phyloP scores from a whole-genome alignment of 768 basidiomycete species.

The Tylopilus felleus region DNA sequence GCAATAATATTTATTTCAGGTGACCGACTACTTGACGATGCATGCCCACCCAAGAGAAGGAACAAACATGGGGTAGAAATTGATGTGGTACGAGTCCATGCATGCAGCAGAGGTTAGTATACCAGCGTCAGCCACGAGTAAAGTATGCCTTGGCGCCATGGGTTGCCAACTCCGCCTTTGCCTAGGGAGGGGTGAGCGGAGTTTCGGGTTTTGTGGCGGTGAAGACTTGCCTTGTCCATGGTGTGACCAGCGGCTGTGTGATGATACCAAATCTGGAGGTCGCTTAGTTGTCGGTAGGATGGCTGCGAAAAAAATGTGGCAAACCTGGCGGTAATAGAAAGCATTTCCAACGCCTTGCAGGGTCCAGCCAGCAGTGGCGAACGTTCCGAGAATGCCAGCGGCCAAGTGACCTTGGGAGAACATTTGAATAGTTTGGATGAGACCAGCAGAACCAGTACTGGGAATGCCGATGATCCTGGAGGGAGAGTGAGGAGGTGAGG shows the following conservation, averaged over 20 bases:
- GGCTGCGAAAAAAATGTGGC: constrained; percentile 17
- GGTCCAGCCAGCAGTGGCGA: constrained; percentile 86
- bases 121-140: constrained; percentile 59
- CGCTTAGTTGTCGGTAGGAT: constrained; percentile 4
- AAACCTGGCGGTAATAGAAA: constrained; percentile 76
- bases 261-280: constrained; percentile 65
- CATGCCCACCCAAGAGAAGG: background rate
- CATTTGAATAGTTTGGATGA: constrained; percentile 89
- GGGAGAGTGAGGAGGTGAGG: constrained; percentile 20
- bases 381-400: constrained; percentile 75
- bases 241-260: constrained; percentile 83
- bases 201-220: background rate
- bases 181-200: constrained; percentile 42
- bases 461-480: constrained; percentile 91
- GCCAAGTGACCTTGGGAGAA: constrained; percentile 68
- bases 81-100: constrained; percentile 20
- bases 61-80: background rate
- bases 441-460: constrained; percentile 91
- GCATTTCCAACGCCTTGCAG: constrained; percentile 81
- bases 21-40: background rate
- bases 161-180: constrained; percentile 75
- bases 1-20: constrained; percentile 12
- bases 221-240: constrained; percentile 67
- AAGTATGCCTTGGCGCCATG: constrained; percentile 90
- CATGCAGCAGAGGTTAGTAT: constrained; percentile 8